These are phyloP conservation scores for Backusella circina DNA, from an alignment of 192 early-diverging fungal genomes.

Conservation along the genomic window DNA sequence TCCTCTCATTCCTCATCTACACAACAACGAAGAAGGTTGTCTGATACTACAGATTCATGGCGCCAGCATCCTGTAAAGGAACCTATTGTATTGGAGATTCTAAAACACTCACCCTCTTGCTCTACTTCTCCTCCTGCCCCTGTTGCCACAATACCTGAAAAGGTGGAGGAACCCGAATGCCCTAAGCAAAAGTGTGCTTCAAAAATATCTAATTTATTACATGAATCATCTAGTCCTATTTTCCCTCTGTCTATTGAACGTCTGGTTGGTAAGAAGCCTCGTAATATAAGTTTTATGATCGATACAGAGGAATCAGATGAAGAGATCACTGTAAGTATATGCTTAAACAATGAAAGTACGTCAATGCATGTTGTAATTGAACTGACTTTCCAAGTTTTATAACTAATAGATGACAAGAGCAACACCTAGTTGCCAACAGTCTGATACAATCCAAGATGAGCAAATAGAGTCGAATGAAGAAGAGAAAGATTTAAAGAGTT, in stretches of 20 bases:
- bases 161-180: not conserved
- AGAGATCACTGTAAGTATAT: constrained; percentile 11
- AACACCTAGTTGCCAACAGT: not conserved
- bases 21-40: not conserved
- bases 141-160: not conserved
- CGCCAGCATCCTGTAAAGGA: constrained; percentile 1
- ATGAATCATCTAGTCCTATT: constrained; percentile 10
- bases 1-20: not conserved
- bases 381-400: not conserved
- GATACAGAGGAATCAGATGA: constrained; percentile 10
- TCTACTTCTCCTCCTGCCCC: not conserved
- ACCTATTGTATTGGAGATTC: not conserved
- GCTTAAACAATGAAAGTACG: not conserved
- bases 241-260: constrained; percentile 6
- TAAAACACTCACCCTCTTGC: not conserved
- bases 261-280: constrained; percentile 12
- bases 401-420: not conserved
- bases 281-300: constrained; percentile 12
- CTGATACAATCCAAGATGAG: not conserved
- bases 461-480: not conserved
- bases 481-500: not conserved
- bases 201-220: not conserved
- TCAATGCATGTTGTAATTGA: not conserved
- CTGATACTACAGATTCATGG: not conserved
- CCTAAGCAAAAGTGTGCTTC: not conserved